Conservation (phyloP, 495 filamentous ascomycete genomes). For the Podospora pseudoanserina region DNA sequence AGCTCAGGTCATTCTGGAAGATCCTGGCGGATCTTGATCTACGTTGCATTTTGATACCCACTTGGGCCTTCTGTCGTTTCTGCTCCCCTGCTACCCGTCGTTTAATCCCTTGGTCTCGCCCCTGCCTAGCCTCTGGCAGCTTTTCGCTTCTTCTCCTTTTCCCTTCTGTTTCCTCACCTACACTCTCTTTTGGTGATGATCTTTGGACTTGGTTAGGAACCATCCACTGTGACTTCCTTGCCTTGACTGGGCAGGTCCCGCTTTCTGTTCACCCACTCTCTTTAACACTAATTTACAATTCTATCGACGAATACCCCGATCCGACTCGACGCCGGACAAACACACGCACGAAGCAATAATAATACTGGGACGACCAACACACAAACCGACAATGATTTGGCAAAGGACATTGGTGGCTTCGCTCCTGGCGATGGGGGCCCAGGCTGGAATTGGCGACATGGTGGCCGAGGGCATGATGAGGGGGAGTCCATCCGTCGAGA, state of each 20-base stretch:
- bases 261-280: constrained; percentile 23
- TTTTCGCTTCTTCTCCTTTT: constrained; percentile 13
- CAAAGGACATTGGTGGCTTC: constrained; percentile 27
- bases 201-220: constrained; percentile 11
- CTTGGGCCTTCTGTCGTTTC: constrained; percentile 14
- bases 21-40: constrained; percentile 28
- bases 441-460: constrained; percentile 28
- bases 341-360: constrained; percentile 9
- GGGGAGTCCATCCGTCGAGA: constrained; percentile 21
- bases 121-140: constrained; percentile 13
- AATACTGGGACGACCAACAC: constrained; percentile 6
- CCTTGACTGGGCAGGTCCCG: constrained; percentile 32
- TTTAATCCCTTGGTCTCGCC: constrained; percentile 25
- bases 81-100: constrained; percentile 9
- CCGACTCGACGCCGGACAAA: constrained; percentile 24
- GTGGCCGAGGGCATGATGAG: constrained; percentile 27
- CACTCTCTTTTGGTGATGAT: constrained; percentile 16
- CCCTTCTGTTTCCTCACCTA: constrained; percentile 18
- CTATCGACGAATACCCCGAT: constrained; percentile 1
- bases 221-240: constrained; percentile 20
- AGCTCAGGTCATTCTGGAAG: constrained; percentile 25
- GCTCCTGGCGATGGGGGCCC: constrained; percentile 29
- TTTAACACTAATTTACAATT: constrained; percentile 1
- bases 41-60: constrained; percentile 23
- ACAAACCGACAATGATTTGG: constrained; percentile 30